phyloP scores from a whole-genome alignment of 1,139 yeast genomes.

The Zhuliangozyma blackwelliae region DNA sequence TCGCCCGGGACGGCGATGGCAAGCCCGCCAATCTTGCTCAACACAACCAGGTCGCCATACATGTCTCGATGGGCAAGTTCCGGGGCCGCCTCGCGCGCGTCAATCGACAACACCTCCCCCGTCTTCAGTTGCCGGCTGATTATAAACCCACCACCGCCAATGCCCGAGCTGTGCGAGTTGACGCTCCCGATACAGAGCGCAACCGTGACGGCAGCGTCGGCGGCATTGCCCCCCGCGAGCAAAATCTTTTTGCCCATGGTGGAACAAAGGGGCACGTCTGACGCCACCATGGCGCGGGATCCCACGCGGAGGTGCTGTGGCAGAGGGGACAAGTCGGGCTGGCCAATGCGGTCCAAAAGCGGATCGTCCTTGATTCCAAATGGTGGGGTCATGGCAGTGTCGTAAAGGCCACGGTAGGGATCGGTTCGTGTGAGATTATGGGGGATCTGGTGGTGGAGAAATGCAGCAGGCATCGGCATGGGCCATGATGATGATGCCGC shows the following conservation, averaged over 20 bases:
- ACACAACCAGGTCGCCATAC: constrained; percentile 37
- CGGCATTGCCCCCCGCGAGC: constrained; percentile 61
- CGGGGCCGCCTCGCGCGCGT: constrained; percentile 91
- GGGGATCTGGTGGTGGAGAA: constrained; percentile 3
- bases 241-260: constrained; percentile 61
- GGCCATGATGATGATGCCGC: too few relatives aligned
- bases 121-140: constrained; percentile 38
- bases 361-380: constrained; percentile 6
- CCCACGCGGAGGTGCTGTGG: constrained; percentile 26
- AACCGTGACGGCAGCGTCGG: constrained; percentile 88
- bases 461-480: too few relatives aligned
- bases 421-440: constrained; percentile 5
- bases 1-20: constrained; percentile 92
- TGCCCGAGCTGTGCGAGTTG: constrained; percentile 81
- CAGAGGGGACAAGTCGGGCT: constrained; percentile 33
- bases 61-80: constrained; percentile 54
- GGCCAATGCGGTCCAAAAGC: constrained; percentile 19
- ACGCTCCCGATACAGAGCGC: constrained; percentile 84
- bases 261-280: constrained; percentile 73
- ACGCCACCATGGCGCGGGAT: constrained; percentile 62
- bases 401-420: constrained; percentile 3
- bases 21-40: constrained; percentile 73
- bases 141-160: constrained; percentile 90
- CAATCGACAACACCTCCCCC: constrained; percentile 55
- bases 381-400: constrained; percentile 1